A percentile compares a stretch with the other conserved stretches of the same genome.
These are phyloP conservation scores for Bothriochloa decipiens DNA, from an alignment of 176 grass and related monocot species.

Conservation along the genomic window DNA sequence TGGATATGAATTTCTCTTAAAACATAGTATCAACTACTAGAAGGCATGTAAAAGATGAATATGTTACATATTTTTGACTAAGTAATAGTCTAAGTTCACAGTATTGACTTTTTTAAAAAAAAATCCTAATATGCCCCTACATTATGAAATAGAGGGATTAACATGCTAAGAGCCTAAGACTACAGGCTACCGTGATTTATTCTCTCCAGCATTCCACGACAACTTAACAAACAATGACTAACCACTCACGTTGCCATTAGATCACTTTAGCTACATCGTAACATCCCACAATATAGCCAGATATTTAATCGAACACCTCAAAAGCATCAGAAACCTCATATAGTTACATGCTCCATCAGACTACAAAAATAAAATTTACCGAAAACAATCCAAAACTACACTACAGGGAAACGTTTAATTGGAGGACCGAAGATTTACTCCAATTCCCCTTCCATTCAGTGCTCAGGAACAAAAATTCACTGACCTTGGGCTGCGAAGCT, in stretches of 20 bases:
- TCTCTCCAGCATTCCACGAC: not conserved
- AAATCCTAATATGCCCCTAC: not conserved
- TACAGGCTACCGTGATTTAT: not conserved
- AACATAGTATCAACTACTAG: not conserved
- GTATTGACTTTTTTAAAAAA: not conserved
- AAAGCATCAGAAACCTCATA: conserved; percentile 3
- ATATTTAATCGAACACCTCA: conserved; percentile 16
- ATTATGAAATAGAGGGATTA: not conserved
- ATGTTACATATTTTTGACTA: no score
- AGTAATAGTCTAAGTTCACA: not conserved
- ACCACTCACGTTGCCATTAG: not conserved
- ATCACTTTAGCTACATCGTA: not conserved
- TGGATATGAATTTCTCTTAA: not conserved
- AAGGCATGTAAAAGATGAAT: not conserved
- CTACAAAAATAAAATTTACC: not conserved
- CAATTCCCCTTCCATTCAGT: conserved; percentile 12
- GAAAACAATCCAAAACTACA: not conserved
- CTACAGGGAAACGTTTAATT: not conserved
- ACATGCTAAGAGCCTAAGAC: not conserved
- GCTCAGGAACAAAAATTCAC: not conserved
- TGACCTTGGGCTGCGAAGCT: conserved; percentile 54
- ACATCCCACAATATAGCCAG: not conserved
- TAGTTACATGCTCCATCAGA: not conserved
- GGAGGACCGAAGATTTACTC: not conserved
- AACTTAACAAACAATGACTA: conserved; percentile 5